Conservation (phyloP, 257 asterid genomes). For the Avicennia marina region DNA sequence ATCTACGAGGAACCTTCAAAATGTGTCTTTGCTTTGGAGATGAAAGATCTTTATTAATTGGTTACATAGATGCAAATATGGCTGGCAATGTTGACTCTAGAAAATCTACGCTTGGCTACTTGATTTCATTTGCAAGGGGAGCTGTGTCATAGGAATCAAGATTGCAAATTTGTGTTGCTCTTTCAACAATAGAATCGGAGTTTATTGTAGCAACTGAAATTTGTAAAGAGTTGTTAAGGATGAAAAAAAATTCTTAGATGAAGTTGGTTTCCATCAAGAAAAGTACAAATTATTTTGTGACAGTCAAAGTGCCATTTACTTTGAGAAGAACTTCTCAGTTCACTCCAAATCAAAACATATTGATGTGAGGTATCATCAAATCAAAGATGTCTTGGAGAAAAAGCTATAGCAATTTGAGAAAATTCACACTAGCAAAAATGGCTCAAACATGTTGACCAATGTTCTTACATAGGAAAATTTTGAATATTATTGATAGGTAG, state of each 20-base stretch:
- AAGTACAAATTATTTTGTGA: neutral
- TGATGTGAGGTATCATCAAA: neutral
- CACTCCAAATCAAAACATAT: neutral
- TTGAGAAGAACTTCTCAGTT: neutral
- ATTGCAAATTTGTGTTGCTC: neutral
- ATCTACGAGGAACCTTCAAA: neutral
- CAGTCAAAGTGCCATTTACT: neutral
- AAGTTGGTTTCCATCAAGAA: too few species aligned
- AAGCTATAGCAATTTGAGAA: too few species aligned
- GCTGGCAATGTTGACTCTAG: neutral
- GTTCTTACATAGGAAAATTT: neutral
- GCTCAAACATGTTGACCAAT: constrained; percentile 4
- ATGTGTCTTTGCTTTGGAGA: neutral
- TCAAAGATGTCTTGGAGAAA: neutral
- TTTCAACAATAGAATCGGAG: neutral
- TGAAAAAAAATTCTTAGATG: too few species aligned
- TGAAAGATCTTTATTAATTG: neutral
- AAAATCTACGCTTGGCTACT: neutral
- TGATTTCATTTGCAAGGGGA: neutral
- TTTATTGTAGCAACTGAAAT: neutral
- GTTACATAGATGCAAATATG: too few species aligned
- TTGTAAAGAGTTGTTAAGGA: neutral
- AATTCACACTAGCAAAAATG: neutral
- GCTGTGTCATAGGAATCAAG: neutral
- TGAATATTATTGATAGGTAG: too few species aligned